Percentiles rank a stretch among this genome's conserved stretches.
These are phyloP conservation scores for Boletus semigastroideus DNA, from an alignment of 1,284 basidiomycete genomes.

Conservation along the genomic window DNA sequence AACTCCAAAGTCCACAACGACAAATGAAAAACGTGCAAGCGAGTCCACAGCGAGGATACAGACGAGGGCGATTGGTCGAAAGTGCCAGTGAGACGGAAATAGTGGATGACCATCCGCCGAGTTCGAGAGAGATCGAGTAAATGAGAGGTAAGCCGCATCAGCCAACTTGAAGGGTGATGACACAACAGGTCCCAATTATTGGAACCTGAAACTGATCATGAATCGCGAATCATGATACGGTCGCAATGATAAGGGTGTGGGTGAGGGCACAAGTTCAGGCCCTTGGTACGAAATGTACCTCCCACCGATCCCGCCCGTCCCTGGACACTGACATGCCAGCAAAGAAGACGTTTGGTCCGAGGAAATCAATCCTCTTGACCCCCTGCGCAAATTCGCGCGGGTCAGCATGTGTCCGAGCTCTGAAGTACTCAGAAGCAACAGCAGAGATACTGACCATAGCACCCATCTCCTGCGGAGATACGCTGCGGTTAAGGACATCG, in stretches of 20 bases:
- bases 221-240: constrained; percentile 14
- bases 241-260: neutral
- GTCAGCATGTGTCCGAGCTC: constrained; percentile 28
- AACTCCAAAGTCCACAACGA: constrained; percentile 15
- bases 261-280: constrained; percentile 10
- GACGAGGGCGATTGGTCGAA: constrained; percentile 1
- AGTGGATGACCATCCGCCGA: constrained; percentile 14
- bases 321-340: constrained; percentile 21
- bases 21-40: constrained; percentile 3
- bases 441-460: constrained; percentile 22
- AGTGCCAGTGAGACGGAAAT: neutral
- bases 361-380: constrained; percentile 35
- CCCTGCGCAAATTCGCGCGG: constrained; percentile 36
- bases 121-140: constrained; percentile 14
- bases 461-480: constrained; percentile 26
- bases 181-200: constrained; percentile 16
- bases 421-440: constrained; percentile 30
- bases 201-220: constrained; percentile 5
- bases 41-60: constrained; percentile 14
- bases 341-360: constrained; percentile 32
- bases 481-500: constrained; percentile 27
- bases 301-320: constrained; percentile 30
- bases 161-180: neutral
- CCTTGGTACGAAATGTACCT: constrained; percentile 20
- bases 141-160: constrained; percentile 19